These are phyloP conservation scores for Lycium barbarum DNA, from an alignment of 257 asterid species.

Conservation along the genomic window DNA sequence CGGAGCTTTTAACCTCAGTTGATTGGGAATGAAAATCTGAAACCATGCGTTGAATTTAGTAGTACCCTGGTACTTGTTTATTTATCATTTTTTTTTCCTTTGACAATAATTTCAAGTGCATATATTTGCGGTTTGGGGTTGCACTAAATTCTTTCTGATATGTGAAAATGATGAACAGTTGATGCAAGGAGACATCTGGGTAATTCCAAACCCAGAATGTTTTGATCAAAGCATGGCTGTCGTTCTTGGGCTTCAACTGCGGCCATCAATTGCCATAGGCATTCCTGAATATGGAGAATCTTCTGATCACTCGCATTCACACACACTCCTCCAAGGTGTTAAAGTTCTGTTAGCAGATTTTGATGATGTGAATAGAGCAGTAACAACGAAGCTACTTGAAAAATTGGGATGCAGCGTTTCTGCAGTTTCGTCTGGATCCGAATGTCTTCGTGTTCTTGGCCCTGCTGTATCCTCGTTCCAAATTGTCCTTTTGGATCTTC, in stretches of 20 bases:
- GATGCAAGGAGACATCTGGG: slow-evolving; percentile 98
- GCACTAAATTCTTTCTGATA: neutral
- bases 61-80: neutral
- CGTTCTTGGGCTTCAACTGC: slow-evolving; percentile 70
- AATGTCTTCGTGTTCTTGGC: slow-evolving; percentile 70
- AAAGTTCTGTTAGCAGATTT: slow-evolving; percentile 82
- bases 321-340: slow-evolving; percentile 69
- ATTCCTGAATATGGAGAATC: slow-evolving; percentile 65
- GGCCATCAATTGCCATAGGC: slow-evolving; percentile 54
- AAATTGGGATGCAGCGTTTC: slow-evolving; percentile 82
- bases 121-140: neutral
- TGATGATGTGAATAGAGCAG: slow-evolving; percentile 81
- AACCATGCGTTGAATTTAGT: neutral
- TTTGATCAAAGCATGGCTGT: slow-evolving; percentile 85
- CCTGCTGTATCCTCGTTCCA: slow-evolving; percentile 58
- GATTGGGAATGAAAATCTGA: slow-evolving; percentile 7
- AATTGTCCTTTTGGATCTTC: slow-evolving; percentile 83
- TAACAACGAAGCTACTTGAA: slow-evolving; percentile 80
- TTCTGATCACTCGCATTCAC: slow-evolving; percentile 54
- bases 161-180: slow-evolving; percentile 53
- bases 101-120: neutral
- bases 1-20: slow-evolving; percentile 6
- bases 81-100: neutral
- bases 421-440: slow-evolving; percentile 78
- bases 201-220: slow-evolving; percentile 68